Evolutionary conservation across 2,329 filamentous ascomycete species (phyloP).

Genomic region (Arthroderma uncinatum): DNA sequence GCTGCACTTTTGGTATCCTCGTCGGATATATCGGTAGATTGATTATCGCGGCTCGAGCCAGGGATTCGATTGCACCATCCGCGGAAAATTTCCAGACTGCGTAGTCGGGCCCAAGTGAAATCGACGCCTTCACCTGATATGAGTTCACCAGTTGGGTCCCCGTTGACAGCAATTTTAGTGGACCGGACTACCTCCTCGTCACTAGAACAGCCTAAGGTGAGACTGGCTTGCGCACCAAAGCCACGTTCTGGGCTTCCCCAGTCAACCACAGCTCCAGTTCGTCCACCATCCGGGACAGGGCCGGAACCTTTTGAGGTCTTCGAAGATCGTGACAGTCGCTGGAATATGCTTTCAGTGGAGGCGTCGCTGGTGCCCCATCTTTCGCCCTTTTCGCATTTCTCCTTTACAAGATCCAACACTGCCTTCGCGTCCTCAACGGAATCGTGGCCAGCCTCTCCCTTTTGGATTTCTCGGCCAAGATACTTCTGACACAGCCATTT

Average conservation of each 20-base stretch:
- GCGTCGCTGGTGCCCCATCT: constrained; percentile 71
- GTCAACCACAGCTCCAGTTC: constrained; percentile 58
- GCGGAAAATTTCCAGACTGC: constrained; percentile 48
- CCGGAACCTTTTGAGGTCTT: constrained; percentile 26
- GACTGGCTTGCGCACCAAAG: constrained; percentile 46
- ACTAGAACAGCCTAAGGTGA: constrained; percentile 45
- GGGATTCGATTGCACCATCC: constrained; percentile 48
- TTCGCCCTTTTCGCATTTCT: constrained; percentile 90
- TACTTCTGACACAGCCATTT: constrained; percentile 85
- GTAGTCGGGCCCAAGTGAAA: constrained; percentile 52
- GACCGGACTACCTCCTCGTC: constrained; percentile 49
- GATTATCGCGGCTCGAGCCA: constrained; percentile 36
- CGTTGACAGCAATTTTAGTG: constrained; percentile 42
- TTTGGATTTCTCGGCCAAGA: constrained; percentile 77
- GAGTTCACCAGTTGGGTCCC: constrained; percentile 33
- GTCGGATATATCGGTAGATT: constrained; percentile 22
- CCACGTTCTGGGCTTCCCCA: constrained; percentile 68
- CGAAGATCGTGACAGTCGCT: constrained; percentile 53
- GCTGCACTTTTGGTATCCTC: constrained; percentile 20
- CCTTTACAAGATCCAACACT: constrained; percentile 83
- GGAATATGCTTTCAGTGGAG: constrained; percentile 79
- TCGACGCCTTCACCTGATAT: constrained; percentile 46
- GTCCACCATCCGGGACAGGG: constrained; percentile 18
- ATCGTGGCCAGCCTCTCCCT: constrained; percentile 68
- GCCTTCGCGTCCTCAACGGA: constrained; percentile 86